Evolutionary conservation across 352 stramenopile species (phyloP).

Genomic region (Peronospora tabacina): DNA sequence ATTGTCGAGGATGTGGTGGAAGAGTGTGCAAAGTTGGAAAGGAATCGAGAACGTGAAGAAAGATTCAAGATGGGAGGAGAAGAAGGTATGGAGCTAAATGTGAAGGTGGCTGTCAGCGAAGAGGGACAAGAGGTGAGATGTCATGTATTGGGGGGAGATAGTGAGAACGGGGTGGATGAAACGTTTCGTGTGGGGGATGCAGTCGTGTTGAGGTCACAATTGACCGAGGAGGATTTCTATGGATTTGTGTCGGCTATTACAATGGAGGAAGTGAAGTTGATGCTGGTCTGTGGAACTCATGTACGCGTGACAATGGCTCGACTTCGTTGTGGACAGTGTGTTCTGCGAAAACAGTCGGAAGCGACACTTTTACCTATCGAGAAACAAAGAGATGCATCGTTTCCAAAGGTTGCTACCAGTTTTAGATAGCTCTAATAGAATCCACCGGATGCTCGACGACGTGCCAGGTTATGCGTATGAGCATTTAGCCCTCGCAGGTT

Average conservation of each 20-base stretch:
- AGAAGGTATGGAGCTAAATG: neutral
- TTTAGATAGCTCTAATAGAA: constrained; percentile 22
- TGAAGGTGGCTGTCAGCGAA: constrained; percentile 8
- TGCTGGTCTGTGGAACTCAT: constrained; percentile 46
- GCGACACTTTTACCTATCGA: neutral
- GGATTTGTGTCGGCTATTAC: constrained; percentile 40
- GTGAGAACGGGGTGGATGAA: constrained; percentile 2
- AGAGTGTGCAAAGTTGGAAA: constrained; percentile 20
- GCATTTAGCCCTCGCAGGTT: neutral
- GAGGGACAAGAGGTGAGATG: constrained; percentile 15
- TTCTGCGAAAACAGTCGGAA: constrained; percentile 27
- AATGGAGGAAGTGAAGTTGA: constrained; percentile 30
- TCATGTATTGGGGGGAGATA: neutral
- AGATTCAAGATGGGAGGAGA: constrained; percentile 2
- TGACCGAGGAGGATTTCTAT: constrained; percentile 58
- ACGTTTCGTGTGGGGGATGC: constrained; percentile 42
- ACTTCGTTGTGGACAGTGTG: constrained; percentile 36
- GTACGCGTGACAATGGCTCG: constrained; percentile 26
- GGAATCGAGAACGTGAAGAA: constrained; percentile 16
- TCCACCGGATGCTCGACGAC: constrained; percentile 28
- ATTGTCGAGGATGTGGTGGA: constrained; percentile 36
- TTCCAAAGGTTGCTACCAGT: constrained; percentile 3
- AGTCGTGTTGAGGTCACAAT: constrained; percentile 40
- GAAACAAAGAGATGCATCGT: constrained; percentile 3
- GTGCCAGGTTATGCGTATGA: constrained; percentile 26